Evolutionary conservation across 108 stramenopile genomes (phyloP), one percentile per base, ranked within the genome.

Genomic region (Skeletonema potamos): DNA sequence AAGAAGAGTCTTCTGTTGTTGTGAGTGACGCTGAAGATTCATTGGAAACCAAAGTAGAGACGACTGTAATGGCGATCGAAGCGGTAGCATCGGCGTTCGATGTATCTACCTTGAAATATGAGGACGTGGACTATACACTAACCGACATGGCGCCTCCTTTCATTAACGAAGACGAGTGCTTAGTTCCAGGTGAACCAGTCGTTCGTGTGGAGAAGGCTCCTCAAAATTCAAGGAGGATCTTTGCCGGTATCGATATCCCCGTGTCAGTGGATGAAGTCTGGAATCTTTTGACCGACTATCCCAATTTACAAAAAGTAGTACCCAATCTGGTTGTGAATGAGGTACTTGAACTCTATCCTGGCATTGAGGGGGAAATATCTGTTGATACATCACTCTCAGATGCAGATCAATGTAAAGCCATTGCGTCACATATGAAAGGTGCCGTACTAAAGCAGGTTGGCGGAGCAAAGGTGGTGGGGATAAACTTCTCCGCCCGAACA

Each of bases 171-270:
- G 88, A 93, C 57, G 71, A 86, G 22, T 96, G 95, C 76, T 64
- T 96, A 46, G 74, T 96, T 0, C 91, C 91, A 0, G 92, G 91
- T 22, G 95, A 96, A 70, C 90, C 92, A 11, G 73, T 92, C 8
- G 89, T 92, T 1, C 75, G 92, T 1, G 87, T 96, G 13, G 92
- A 96, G 68, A 90, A 86, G 67, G 95, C 95, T 60, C 92, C 95
- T 12, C 85, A 90, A 57, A 96, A 96, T 74, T 89, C 91, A 0
- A 54, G 95, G 10, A 68, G 95, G n/a, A 96, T 96, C 41, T 96
- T 89, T 79, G 91, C 95, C 8, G 92, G 92, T 1, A 89, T 96
- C 72, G 95, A 96, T 72, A 93, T 96, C 48, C 73, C 87, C 62
- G 90, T 84, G 1, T 83, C 86, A 66, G 85, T 88, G 1, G 92